These are phyloP conservation scores for Pilobolus umbonatus DNA, from an alignment of 192 early-diverging fungal genomes.

Conservation along the genomic window DNA sequence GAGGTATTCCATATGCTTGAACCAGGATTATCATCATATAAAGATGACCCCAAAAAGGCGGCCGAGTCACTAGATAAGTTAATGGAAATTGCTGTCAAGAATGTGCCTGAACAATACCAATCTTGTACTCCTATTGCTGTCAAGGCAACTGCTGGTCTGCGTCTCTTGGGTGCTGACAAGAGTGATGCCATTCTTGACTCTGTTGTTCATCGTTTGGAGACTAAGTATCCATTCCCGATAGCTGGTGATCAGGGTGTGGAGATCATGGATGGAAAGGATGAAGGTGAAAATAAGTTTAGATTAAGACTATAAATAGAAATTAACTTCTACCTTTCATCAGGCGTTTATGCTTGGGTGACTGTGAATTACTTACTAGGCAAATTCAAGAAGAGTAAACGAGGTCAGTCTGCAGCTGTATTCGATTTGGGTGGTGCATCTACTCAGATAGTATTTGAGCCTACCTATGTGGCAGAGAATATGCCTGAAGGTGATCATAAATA, in stretches of 20 bases:
- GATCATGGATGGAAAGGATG: conserved; percentile 94
- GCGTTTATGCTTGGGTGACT: conserved; percentile 97
- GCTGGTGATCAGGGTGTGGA: conserved; percentile 69
- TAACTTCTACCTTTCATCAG: not conserved
- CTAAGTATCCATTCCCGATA: conserved; percentile 84
- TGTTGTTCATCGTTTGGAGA: conserved; percentile 59
- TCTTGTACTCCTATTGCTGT: conserved; percentile 89
- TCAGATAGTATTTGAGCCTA: conserved; percentile 98
- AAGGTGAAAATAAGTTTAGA: conserved; percentile 44
- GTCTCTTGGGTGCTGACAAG: conserved; percentile 70
- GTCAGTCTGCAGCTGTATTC: conserved; percentile 82
- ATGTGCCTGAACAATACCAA: conserved; percentile 55
- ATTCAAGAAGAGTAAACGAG: conserved; percentile 30
- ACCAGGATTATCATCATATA: conserved; percentile 80
- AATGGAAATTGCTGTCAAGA: conserved; percentile 65
- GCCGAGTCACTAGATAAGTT: conserved; percentile 78
- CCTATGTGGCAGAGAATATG: conserved; percentile 33
- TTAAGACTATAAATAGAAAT: not conserved
- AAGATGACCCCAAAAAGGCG: conserved; percentile 65
- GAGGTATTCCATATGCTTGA: conserved; percentile 86
- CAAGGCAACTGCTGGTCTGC: conserved; percentile 94
- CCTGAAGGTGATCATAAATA: conserved; percentile 68
- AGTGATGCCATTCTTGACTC: conserved; percentile 72
- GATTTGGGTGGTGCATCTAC: conserved; percentile 97
- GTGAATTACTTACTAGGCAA: conserved; percentile 86